A percentile compares a stretch with the other conserved stretches of the same genome.
Evolutionary conservation across 192 early-diverging fungal genomes (phyloP).

Genomic region (Allomyces javanicus): DNA sequence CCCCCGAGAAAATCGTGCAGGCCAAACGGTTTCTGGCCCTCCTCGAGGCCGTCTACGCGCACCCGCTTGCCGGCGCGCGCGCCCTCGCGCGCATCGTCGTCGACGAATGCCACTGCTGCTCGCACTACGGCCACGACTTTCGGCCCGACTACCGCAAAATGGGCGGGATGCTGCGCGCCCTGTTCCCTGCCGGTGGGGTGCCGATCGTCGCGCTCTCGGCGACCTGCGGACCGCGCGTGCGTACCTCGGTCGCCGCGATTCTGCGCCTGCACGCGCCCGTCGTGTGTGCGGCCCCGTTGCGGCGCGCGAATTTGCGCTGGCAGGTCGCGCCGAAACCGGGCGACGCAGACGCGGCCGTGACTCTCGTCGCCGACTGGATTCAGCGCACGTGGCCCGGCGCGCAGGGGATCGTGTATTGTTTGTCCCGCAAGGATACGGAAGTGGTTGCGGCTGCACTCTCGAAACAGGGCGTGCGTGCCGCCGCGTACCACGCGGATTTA

Average conservation of each 20-base stretch:
- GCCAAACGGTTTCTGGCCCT: conserved; percentile 20
- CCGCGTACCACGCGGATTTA: conserved; percentile 46
- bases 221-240: conserved; percentile 36
- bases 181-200: conserved; percentile 25
- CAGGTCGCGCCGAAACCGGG: conserved; percentile 29
- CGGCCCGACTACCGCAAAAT: conserved; percentile 25
- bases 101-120: conserved; percentile 33
- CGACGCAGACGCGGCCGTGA: conserved; percentile 14
- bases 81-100: conserved; percentile 21
- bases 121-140: conserved; percentile 32
- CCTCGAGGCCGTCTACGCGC: conserved; percentile 16
- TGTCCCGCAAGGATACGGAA: conserved; percentile 40
- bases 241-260: conserved; percentile 26
- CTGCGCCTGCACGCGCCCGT: conserved; percentile 18
- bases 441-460: conserved; percentile 24
- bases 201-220: conserved; percentile 65
- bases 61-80: conserved; percentile 4
- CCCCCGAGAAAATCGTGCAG: conserved; percentile 26
- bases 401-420: conserved; percentile 50
- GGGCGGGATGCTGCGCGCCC: conserved; percentile 21
- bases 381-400: conserved; percentile 15
- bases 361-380: conserved; percentile 37
- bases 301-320: conserved; percentile 30
- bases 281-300: conserved; percentile 7
- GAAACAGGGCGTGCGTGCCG: conserved; percentile 26